Conservation (phyloP, 1,139 yeast species). For the Sugiyamaella japonica region DNA sequence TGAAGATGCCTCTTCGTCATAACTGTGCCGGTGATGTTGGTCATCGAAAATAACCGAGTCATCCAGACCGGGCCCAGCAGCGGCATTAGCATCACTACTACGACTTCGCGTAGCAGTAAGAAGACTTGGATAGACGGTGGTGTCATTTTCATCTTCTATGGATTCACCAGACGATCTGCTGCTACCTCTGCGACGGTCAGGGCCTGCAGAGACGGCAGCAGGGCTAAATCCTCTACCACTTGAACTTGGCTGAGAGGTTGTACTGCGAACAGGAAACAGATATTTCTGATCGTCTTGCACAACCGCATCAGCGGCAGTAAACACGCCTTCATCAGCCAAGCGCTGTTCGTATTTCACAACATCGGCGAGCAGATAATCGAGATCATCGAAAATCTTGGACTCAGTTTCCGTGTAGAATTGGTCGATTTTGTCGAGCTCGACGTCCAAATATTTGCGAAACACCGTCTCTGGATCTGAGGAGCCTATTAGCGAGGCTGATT, state of each 20-base stretch:
- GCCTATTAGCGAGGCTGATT: slow-evolving; percentile 41
- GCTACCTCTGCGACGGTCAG: slow-evolving; percentile 1
- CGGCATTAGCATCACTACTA: background rate
- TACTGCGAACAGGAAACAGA: slow-evolving; percentile 5
- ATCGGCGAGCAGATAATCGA: slow-evolving; percentile 49
- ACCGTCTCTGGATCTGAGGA: slow-evolving; percentile 49
- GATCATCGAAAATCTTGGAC: slow-evolving; percentile 48
- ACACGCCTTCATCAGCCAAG: slow-evolving; percentile 11
- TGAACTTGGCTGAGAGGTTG: slow-evolving; percentile 3
- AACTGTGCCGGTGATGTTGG: background rate
- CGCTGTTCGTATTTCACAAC: slow-evolving; percentile 30
- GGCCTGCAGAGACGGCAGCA: background rate
- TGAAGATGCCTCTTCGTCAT: background rate
- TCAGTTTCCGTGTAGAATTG: slow-evolving; percentile 55
- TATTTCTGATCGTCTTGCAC: slow-evolving; percentile 15
- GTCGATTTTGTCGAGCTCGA: slow-evolving; percentile 57
- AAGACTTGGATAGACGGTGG: slow-evolving; percentile 2
- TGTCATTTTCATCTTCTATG: slow-evolving; percentile 2
- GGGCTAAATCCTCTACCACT: slow-evolving; percentile 8
- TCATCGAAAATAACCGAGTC: background rate
- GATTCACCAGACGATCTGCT: slow-evolving; percentile 9
- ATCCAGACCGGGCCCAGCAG: background rate
- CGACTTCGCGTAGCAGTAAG: background rate
- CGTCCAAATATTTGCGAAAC: slow-evolving; percentile 54
- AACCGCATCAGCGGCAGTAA: slow-evolving; percentile 10